Base-by-base conservation (phyloP, 164 flowering plant genomes). In the Euptelea pleiosperma region DNA sequence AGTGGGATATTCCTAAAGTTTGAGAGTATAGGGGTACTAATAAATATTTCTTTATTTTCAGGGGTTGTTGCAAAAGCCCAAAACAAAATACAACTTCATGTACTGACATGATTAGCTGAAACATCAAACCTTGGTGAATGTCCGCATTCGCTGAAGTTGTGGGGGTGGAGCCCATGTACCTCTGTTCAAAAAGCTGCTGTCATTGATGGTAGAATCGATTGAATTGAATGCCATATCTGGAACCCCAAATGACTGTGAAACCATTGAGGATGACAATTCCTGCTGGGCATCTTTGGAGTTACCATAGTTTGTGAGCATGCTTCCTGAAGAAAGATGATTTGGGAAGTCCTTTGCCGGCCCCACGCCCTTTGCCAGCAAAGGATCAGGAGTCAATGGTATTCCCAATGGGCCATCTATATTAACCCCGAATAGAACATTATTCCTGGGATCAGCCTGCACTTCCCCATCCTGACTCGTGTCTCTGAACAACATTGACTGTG, bases 161-260 rank as follows among this genome's bases (percentile, higher is more conserved):
- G 74, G 74, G 1, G 85, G 77, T 16, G 85, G 81, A 10, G 77
- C 83, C 96, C 92, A 85, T 41, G 81, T 57, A 19, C 83, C 81
- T 52, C 75, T 70, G 60, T 68, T 75, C 74, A 82, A 33, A 62
- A 90, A 83, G 61, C 82, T 71, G 55, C 73, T 69, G 52, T 88
- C 92, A 64, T 79, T 83, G 8, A 90, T 70, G 21, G 85, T 64
- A 29, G 97, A 82, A 63, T 90, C 99, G 36, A 87, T 82, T 10
- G 94, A 82, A 52, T 87, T 86, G 65, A 85, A 89, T 48, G 78
- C 60, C 85, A 91, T 73, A 41, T 87, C 91, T 37, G 95, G 95
- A 39, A 87, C 83, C 36, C 93, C 96, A 81, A 85, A 90, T 45
- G 96, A 81, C 66, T 88, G 97, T n/a, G 94, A 83, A 63, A 86